Evolutionary conservation across 1,284 basidiomycete species (phyloP).

Genomic region (Tylopilus sp.): DNA sequence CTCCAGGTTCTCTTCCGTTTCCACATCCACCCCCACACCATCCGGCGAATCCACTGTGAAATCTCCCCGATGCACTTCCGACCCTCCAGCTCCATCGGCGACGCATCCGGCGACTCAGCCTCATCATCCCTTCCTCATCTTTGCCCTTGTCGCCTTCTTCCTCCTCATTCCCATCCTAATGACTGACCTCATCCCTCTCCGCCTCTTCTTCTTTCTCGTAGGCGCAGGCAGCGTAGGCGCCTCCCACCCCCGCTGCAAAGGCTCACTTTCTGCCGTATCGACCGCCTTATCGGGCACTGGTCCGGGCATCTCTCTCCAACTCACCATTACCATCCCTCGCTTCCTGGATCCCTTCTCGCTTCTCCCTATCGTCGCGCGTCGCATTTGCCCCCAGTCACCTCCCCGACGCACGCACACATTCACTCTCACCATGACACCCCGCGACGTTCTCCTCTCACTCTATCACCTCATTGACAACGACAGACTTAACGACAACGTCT

Average conservation of each 20-base stretch:
- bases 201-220: constrained; percentile 49
- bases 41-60: constrained; percentile 1
- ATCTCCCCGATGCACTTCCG: background rate
- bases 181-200: constrained; percentile 48
- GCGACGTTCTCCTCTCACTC: constrained; percentile 28
- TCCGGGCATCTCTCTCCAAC: constrained; percentile 19
- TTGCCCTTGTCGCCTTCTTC: constrained; percentile 42
- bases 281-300: constrained; percentile 12
- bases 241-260: constrained; percentile 8
- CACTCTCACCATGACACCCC: constrained; percentile 15
- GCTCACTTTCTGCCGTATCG: constrained; percentile 4
- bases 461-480: constrained; percentile 58
- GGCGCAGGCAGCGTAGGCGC: constrained; percentile 49
- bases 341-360: constrained; percentile 1
- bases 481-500: constrained; percentile 55
- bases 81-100: background rate
- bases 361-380: background rate
- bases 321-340: constrained; percentile 11
- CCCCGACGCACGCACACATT: constrained; percentile 6
- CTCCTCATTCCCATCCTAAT: constrained; percentile 53
- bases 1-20: background rate
- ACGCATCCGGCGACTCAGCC: constrained; percentile 15
- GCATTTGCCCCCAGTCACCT: background rate
- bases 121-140: constrained; percentile 39
- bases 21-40: background rate